phyloP scores from a whole-genome alignment of 306 rosid species.

The Pterocarpus santalinus region DNA sequence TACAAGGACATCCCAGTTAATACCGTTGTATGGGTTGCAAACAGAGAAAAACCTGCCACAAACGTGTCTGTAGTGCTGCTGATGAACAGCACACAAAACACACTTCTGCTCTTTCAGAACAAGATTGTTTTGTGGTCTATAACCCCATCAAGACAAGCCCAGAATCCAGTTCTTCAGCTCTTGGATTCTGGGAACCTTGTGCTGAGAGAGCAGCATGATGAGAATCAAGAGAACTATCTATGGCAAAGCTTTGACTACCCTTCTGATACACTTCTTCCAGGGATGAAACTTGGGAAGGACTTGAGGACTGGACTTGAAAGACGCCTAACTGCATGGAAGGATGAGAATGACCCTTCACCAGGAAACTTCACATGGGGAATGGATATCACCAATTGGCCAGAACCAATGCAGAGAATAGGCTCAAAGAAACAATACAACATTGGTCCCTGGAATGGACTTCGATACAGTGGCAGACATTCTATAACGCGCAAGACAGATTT shows the following conservation, averaged over 20 bases:
- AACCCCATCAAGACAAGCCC: not conserved
- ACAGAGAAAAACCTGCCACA: not conserved
- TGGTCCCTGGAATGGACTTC: constrained; percentile 41
- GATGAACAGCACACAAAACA: not conserved
- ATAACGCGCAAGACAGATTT: not conserved
- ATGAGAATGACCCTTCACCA: constrained; percentile 41
- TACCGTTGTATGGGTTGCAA: not conserved
- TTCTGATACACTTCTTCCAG: constrained; percentile 37
- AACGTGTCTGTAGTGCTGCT: not conserved
- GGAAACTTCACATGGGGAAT: constrained; percentile 36
- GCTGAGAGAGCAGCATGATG: constrained; percentile 45
- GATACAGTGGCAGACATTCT: not conserved
- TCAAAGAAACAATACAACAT: not conserved
- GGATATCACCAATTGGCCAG: constrained; percentile 9
- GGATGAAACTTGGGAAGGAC: constrained; percentile 53
- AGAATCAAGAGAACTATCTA: constrained; percentile 18
- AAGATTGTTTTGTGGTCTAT: not conserved
- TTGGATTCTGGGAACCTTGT: constrained; percentile 50
- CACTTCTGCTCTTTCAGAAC: not conserved
- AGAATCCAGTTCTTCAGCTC: not conserved
- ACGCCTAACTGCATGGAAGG: constrained; percentile 39
- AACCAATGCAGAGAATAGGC: constrained; percentile 36
- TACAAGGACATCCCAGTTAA: not conserved
- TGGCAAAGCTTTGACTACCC: constrained; percentile 58
- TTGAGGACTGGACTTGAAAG: constrained; percentile 35